Base-by-base conservation (phyloP, 2,329 filamentous ascomycete genomes). In the Teratosphaeria gauchensis region DNA sequence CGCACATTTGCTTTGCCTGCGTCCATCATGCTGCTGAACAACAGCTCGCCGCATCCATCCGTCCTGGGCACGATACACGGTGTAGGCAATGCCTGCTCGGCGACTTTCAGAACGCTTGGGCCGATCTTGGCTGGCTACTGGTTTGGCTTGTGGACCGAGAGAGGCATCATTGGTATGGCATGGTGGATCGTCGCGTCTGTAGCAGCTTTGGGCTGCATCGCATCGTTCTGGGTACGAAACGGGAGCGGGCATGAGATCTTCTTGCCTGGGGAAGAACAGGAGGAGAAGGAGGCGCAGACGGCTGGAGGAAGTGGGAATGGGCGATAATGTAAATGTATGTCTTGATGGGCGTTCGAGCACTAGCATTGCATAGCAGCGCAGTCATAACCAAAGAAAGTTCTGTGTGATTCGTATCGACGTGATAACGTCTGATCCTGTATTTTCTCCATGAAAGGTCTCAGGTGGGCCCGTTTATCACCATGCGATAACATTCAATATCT, bases 1-100 rank as follows among this genome's bases (percentile, higher is more conserved):
- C 80, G 88, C 31, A 92, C 89, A 0, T 90, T 92, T 65, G 77
- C 80, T 0, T 69, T 85, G 0, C 82, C 82, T 0, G 81, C 81
- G 0, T 65, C 65, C 1, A 82, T 83, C 19, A 82, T 84, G 48
- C 68, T 85, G 0, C 73, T 84, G 11, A 84, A 84, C 63, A 84
- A 85, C 63, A 79, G 76, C 58, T 79, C 80, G 1, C 80, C 82
- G 0, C 78, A 84, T 63, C 77, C 80, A 0, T 76, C 72, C 30
- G 77, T 84, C 0, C 68, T 85, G 7, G 82, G 80, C 0, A 84
- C 81, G 0, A 76, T 85, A 1, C 82, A 85, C 60, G 83, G 83
- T 0, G 72, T 84, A 6, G 82, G 81, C 0, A 81, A 84, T 66
- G 82, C 79, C 58, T 76, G 82, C 24, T 76, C 77, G 12, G 79